Conservation (phyloP, 768 basidiomycete species). For the Trametes maxima region DNA sequence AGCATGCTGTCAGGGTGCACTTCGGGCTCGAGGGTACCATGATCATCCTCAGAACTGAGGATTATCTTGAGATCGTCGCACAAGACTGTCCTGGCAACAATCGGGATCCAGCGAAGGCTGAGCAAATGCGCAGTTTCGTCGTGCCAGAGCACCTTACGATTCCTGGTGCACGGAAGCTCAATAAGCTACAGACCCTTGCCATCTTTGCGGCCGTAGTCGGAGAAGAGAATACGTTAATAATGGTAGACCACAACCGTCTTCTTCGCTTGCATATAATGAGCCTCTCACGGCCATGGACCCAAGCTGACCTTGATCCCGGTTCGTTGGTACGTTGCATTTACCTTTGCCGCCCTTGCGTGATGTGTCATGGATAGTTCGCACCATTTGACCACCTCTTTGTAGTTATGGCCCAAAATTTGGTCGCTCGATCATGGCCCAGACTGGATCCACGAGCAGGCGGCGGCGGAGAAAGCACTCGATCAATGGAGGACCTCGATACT, state of each 20-base stretch:
- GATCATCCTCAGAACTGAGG: neutral
- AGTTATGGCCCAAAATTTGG: neutral
- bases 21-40: neutral
- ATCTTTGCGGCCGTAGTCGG: neutral
- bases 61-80: neutral
- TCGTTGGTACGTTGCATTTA: neutral
- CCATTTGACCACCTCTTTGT: too few relatives aligned
- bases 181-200: neutral
- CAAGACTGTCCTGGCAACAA: neutral
- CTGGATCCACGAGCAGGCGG: neutral
- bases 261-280: neutral
- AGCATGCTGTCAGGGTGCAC: neutral
- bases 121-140: neutral
- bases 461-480: neutral
- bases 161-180: neutral
- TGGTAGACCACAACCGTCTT: neutral
- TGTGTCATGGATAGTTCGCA: too few relatives aligned
- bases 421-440: neutral
- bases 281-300: neutral
- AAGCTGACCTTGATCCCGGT: neutral
- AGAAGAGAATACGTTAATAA: neutral
- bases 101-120: neutral
- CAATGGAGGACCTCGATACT: neutral
- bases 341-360: neutral
- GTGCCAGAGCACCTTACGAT: neutral